Percentiles rank a stretch among this genome's conserved stretches.
Conservation (phyloP, 768 basidiomycete species). For the Lentinula detonsa region DNA sequence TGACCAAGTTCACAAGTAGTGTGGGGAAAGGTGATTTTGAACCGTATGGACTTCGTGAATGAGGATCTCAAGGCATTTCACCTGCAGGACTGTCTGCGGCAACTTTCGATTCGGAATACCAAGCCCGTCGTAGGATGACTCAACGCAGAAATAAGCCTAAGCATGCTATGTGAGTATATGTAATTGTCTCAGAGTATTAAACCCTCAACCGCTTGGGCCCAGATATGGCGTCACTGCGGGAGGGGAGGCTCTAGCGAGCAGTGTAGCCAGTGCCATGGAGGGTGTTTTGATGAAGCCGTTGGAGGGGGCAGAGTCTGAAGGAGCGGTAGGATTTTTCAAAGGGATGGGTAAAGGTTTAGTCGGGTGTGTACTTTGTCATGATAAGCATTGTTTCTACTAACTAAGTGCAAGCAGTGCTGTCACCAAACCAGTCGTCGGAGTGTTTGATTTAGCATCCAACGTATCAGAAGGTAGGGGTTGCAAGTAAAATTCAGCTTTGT, state of each 20-base stretch:
- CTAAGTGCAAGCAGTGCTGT: conserved; percentile 52
- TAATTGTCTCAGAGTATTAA: not conserved
- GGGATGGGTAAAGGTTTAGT: conserved; percentile 95
- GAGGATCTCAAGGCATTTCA: not conserved
- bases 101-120: conserved; percentile 95
- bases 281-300: conserved; percentile 95
- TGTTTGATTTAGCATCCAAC: conserved; percentile 94
- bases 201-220: not conserved
- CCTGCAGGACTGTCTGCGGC: conserved; percentile 84
- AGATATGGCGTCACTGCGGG: conserved; percentile 97
- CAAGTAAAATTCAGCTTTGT: not conserved
- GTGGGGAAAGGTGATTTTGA: conserved; percentile 79
- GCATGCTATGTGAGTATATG: conserved; percentile 77
- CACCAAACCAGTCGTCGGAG: conserved; percentile 95
- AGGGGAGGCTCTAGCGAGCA: conserved; percentile 89
- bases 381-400: conserved; percentile 2
- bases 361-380: conserved; percentile 47
- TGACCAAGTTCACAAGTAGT: conserved; percentile 98
- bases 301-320: conserved; percentile 92
- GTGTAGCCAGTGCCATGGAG: conserved; percentile 93
- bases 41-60: not conserved
- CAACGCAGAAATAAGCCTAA: conserved; percentile 92
- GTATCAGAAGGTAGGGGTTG: conserved; percentile 74
- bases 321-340: conserved; percentile 95
- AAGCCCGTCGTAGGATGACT: conserved; percentile 79